A percentile compares a stretch with the other conserved stretches of the same genome.
Evolutionary conservation across 2,329 filamentous ascomycete genomes (phyloP).

Genomic region (Botrytis deweyae): DNA sequence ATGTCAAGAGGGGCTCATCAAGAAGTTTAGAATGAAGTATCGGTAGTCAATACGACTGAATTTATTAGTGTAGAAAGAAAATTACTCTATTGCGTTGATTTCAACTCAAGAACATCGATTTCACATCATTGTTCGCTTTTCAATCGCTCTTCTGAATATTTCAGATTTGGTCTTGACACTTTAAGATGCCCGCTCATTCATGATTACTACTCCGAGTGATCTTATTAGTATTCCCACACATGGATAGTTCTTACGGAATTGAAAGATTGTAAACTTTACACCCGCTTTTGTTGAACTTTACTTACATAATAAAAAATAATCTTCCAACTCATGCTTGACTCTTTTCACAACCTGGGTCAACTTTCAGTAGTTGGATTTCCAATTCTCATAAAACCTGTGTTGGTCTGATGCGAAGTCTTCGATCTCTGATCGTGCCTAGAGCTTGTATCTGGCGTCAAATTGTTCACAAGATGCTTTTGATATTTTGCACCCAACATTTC

Average conservation of each 20-base stretch:
- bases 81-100: neutral
- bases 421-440: neutral
- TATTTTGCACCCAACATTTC: rapidly evolving
- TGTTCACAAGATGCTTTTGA: neutral
- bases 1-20: neutral
- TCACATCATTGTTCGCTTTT: neutral
- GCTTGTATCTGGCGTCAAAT: neutral
- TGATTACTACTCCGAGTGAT: neutral
- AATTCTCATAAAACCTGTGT: neutral
- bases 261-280: no score
- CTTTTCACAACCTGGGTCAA: neutral
- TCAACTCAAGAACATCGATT: neutral
- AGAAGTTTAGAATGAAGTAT: neutral
- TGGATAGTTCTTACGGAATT: rapidly evolving
- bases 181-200: neutral
- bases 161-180: neutral
- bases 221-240: neutral
- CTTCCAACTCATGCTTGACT: neutral
- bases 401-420: neutral
- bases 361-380: neutral
- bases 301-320: rapidly evolving
- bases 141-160: neutral
- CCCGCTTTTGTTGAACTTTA: neutral
- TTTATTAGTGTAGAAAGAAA: neutral
- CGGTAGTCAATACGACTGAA: neutral